Base-by-base conservation (phyloP, 2,329 filamentous ascomycete genomes). In the Corinectria fuckeliana region DNA sequence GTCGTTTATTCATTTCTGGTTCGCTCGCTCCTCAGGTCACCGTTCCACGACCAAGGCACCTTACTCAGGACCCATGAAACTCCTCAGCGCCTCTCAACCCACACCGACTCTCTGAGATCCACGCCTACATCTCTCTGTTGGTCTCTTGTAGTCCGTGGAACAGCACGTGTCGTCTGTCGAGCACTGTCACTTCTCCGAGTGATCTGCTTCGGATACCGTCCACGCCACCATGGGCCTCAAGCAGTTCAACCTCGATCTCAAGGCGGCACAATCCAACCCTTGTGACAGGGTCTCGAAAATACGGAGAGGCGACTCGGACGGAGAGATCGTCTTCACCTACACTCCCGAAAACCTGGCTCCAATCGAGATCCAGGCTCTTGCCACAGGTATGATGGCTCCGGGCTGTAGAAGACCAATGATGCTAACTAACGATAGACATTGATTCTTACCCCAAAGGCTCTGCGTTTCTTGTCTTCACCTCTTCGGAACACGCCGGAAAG, bases 301-400 rank as follows among this genome's bases (percentile, higher is more conserved):
- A 21, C 76, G 77, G 30, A 77, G 79, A 32, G 90, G 90, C 14
- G 86, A 88, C 5, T 88, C 90, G 28, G 90, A 94, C 73, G 91
- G 90, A 50, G 86, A 91, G 56, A 80, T 96, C 56, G 82, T 82
- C 13, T 90, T 94, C 72, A 79, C 75, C 4, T 91, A 79, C 60
- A 62, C 54, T 9, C 72, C 77, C 52, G 44, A 69, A 3, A 41
- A 49, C 7, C 56, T 77, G 3, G 36, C 60, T 1, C 62, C 72
- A 14, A 57, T 82, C 4, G 66, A 74, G 20, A 72, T 84, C 7
- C 77, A 72, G 16, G 71, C 77, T 5, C 67, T 80, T 5, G 73
- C 69, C 25, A 71, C 75, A 65, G 74, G 77, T 76, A 60, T 65
- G 69, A 9, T 34, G 18, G 18, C 30, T 11, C 20, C 10, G 10